Evolutionary conservation across 202 grass and related monocot genomes (phyloP), one percentile per base, ranked within the genome.

Genomic region (Setaria italica): DNA sequence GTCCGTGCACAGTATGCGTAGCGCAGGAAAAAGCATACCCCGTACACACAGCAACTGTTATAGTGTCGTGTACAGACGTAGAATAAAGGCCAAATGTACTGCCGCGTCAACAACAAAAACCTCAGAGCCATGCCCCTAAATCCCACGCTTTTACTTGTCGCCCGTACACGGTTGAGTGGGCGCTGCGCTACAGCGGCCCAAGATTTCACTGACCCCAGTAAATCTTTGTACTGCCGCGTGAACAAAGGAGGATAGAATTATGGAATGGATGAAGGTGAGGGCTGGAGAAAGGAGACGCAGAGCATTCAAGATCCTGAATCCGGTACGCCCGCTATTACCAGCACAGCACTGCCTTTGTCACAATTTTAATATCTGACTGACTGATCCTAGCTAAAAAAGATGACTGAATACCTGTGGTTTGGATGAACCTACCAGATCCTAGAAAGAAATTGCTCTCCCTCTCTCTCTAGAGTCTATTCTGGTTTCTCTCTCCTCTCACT

Each of bases 261-360:
- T 25, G 25, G 55, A 21, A 62, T 29, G 58, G 21, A 29, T 29
- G 9, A 29, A 60, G 9, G 58, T 80, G 76, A 69, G 70, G 66
- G 76, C 84, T 67, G 67, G 73, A 78, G 83, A 72, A 68, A 60
- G 32, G 10, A 17, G 74, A 67, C 21, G 58, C 79, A 90, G 73
- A 67, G 79, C 79, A 79, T 83, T 86, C 84, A 82, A 82, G 73
- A 8, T 73, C 16, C 66, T 65, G 42, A 11, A 48, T 21, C 55
- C 17, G 37, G 88, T 65, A 89, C 78, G 83, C 35, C n/a, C 8
- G 63, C 46, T 76, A 76, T 76, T 80, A 62, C 41, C 21, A 3
- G 5, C 45, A 46, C 12, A 49, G 46, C 67, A 47, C 4, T 30
- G 6, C 49, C 42, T 30, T 32, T 62, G 41, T 13, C 72, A 69